phyloP scores from a whole-genome alignment of 2,329 filamentous ascomycete genomes.

The Ilyonectria mors-panacis region DNA sequence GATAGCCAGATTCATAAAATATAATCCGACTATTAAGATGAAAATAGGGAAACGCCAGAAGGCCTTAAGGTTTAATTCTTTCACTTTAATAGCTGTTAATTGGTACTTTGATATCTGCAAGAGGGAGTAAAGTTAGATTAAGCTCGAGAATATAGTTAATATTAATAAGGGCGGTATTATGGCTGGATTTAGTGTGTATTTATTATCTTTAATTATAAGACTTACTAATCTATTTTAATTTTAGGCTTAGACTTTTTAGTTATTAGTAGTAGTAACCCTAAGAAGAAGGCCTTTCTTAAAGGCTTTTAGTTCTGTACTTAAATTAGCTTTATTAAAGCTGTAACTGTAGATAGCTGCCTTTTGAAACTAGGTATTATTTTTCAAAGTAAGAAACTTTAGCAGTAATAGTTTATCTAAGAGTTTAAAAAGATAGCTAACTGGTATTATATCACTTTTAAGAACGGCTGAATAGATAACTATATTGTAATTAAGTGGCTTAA shows the following conservation, averaged over 20 bases:
- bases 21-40: no score
- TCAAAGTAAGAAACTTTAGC: neutral
- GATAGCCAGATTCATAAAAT: no score
- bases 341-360: neutral
- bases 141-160: constrained; percentile 19
- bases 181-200: constrained; percentile 3
- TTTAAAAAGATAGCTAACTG: neutral
- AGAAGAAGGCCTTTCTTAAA: neutral
- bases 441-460: neutral
- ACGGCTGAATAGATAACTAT: no score
- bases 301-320: neutral
- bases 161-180: constrained; percentile 23
- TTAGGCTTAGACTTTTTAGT: neutral
- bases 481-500: no score
- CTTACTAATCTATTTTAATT: neutral
- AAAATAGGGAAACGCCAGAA: no score
- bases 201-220: neutral
- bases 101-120: no score
- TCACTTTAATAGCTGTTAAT: no score
- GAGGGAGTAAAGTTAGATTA: constrained; percentile 14
- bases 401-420: neutral
- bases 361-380: neutral
- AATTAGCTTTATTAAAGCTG: neutral
- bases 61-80: no score
- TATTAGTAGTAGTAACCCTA: neutral